Evolutionary conservation across 345 rosid species (phyloP).

Genomic region (Acer campestre): DNA sequence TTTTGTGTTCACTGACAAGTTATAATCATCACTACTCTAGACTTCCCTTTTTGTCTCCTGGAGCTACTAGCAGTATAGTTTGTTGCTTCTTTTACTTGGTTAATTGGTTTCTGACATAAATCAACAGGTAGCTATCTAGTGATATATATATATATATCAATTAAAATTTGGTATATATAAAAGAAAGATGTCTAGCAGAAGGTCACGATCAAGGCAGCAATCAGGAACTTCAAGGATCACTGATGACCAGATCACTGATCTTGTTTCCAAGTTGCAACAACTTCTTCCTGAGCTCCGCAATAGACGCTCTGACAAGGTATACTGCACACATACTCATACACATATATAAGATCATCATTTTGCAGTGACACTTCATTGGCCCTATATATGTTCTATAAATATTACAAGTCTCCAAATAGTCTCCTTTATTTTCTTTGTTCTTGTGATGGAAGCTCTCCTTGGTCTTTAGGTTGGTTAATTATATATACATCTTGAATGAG

Average conservation of each 20-base stretch:
- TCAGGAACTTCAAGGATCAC: slow-evolving; percentile 70
- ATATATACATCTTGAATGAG: not conserved
- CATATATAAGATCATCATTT: no score
- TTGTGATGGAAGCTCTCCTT: not conserved
- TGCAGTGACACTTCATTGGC: not conserved
- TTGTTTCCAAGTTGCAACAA: slow-evolving; percentile 79
- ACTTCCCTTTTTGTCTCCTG: not conserved
- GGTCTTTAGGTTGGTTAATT: no score
- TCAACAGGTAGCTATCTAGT: not conserved
- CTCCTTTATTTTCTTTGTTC: not conserved
- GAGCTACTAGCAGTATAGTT: not conserved
- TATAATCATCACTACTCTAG: not conserved
- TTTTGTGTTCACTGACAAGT: slow-evolving; percentile 2
- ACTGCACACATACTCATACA: no score
- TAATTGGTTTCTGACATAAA: not conserved
- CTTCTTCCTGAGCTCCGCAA: slow-evolving; percentile 82
- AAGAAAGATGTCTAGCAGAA: slow-evolving; percentile 75
- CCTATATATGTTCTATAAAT: not conserved
- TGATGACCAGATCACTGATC: slow-evolving; percentile 93
- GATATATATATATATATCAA: not conserved
- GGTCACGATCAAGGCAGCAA: slow-evolving; percentile 72
- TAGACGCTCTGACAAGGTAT: slow-evolving; percentile 71
- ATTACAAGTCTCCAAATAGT: not conserved
- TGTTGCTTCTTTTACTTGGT: not conserved
- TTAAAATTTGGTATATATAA: not conserved